A percentile compares a stretch with the other conserved stretches of the same genome.
phyloP scores from a whole-genome alignment of 495 filamentous ascomycete species.

The Penicillium diatomitis region DNA sequence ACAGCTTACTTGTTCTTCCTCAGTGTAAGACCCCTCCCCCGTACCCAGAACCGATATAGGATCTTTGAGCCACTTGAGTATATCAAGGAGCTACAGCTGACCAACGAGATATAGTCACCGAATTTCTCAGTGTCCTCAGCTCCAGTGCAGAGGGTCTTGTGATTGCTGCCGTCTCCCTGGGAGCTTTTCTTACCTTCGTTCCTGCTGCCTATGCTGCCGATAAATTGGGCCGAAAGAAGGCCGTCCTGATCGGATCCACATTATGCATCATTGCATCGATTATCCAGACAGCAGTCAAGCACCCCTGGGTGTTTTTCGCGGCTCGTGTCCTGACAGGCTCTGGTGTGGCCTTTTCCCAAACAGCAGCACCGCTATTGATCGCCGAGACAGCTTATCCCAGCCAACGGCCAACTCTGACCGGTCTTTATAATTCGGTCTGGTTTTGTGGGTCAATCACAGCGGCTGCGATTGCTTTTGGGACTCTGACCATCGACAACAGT shows the following conservation, averaged over 20 bases:
- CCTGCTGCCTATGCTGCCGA: conserved; percentile 21
- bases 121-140: conserved; percentile 11
- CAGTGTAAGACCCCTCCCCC: conserved; percentile 12
- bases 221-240: conserved; percentile 10
- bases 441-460: conserved; percentile 20
- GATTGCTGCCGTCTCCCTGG: conserved; percentile 19
- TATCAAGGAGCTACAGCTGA: neutral
- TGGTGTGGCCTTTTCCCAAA: conserved; percentile 21
- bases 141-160: conserved; percentile 14
- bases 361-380: conserved; percentile 19
- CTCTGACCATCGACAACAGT: conserved; percentile 8
- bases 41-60: neutral
- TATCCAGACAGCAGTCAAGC: conserved; percentile 10
- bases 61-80: neutral
- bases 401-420: conserved; percentile 14
- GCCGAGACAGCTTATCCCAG: conserved; percentile 17
- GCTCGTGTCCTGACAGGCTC: conserved; percentile 13
- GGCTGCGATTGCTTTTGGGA: conserved; percentile 12
- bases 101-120: conserved; percentile 7
- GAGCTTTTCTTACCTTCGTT: conserved; percentile 17
- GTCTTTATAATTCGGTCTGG: conserved; percentile 20
- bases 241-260: conserved; percentile 13
- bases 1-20: conserved; percentile 19
- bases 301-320: conserved; percentile 19
- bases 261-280: conserved; percentile 14